These are phyloP conservation scores for Penicillium corylophilum DNA, from an alignment of 2,329 filamentous ascomycete species.

Conservation along the genomic window DNA sequence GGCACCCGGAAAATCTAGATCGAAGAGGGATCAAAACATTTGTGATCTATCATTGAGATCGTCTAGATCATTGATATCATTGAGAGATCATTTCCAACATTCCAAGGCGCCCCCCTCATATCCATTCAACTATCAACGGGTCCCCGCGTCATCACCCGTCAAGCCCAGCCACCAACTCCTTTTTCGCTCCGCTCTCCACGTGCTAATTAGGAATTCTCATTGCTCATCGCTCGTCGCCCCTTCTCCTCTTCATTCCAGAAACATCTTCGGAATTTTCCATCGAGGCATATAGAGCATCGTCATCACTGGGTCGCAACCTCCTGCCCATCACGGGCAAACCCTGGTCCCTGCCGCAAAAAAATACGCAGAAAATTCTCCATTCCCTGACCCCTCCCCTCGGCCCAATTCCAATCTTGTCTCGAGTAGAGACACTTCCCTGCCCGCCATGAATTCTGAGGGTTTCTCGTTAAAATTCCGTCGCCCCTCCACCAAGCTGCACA, in stretches of 20 bases:
- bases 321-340: neutral
- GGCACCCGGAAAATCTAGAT: neutral
- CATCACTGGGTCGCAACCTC: neutral
- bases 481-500: constrained; percentile 45
- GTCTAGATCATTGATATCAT: no score
- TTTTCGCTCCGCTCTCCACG: constrained; percentile 16
- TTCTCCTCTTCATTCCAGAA: neutral
- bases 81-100: no score
- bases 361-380: constrained; percentile 18
- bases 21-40: neutral
- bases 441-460: constrained; percentile 38
- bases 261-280: neutral
- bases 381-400: constrained; percentile 20
- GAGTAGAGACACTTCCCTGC: constrained; percentile 22
- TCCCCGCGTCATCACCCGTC: constrained; percentile 11
- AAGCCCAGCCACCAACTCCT: constrained; percentile 6
- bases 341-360: neutral
- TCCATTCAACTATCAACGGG: neutral
- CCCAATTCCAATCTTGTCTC: constrained; percentile 29
- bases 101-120: neutral
- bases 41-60: no score
- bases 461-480: constrained; percentile 43
- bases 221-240: no score
- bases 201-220: constrained; percentile 4
- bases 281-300: neutral